Evolutionary conservation across 202 grass and related monocot species (phyloP).

Genomic region (Eragrostis tef): DNA sequence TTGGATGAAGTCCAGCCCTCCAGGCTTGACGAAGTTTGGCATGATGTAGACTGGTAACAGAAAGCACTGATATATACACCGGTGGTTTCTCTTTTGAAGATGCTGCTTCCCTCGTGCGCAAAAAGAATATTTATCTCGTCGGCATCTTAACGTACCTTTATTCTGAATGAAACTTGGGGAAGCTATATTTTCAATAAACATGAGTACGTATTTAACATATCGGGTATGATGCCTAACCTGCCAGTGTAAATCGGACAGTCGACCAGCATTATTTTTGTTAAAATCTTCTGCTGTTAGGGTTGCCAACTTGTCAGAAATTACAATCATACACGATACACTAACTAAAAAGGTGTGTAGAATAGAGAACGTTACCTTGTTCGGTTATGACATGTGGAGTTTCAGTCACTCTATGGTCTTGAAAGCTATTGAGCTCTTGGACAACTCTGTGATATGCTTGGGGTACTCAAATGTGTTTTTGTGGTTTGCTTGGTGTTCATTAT

Average conservation of each 20-base stretch:
- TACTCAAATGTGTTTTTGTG: neutral
- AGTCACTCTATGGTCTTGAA: neutral
- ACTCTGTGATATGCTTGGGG: neutral
- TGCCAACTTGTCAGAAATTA: neutral
- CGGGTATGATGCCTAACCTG: neutral
- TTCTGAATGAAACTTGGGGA: neutral
- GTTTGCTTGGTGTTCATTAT: neutral
- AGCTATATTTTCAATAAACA: slow-evolving; percentile 9
- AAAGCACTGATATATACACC: slow-evolving; percentile 16
- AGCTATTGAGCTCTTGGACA: neutral
- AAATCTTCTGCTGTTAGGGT: neutral
- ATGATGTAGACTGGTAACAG: slow-evolving; percentile 23
- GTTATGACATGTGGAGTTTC: neutral
- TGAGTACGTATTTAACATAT: neutral
- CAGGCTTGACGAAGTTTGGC: slow-evolving; percentile 42
- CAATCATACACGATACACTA: neutral
- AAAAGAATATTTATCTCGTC: slow-evolving; percentile 37
- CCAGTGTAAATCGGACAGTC: neutral
- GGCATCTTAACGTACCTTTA: slow-evolving; percentile 30
- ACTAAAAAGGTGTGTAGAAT: neutral
- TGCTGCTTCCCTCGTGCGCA: slow-evolving; percentile 29
- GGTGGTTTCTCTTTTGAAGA: slow-evolving; percentile 40
- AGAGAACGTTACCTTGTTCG: neutral
- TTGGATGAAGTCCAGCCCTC: neutral
- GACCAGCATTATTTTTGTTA: too few relatives aligned